Conservation (phyloP, 192 early-diverging fungal genomes). For the Umbelopsis isabellina region DNA sequence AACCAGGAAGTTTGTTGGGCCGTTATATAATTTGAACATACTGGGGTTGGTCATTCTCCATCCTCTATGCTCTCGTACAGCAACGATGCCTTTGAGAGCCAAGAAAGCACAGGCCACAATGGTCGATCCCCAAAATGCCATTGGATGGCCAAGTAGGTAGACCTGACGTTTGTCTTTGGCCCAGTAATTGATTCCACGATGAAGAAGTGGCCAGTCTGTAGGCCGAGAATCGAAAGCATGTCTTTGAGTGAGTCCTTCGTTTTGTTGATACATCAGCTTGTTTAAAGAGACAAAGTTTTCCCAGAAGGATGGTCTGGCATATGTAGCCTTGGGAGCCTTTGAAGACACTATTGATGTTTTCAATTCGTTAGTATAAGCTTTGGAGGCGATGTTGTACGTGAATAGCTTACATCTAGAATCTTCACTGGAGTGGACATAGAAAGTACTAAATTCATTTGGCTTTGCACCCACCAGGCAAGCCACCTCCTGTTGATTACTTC, state of each 20-base stretch:
- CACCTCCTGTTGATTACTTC: slow-evolving; percentile 86
- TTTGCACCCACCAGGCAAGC: slow-evolving; percentile 86
- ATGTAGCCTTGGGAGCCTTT: slow-evolving; percentile 60
- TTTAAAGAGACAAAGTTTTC: slow-evolving; percentile 88
- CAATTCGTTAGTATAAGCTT: background rate
- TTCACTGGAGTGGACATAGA: slow-evolving; percentile 81
- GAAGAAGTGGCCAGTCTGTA: slow-evolving; percentile 83
- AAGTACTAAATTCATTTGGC: slow-evolving; percentile 57
- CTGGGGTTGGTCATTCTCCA: slow-evolving; percentile 38
- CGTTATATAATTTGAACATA: slow-evolving; percentile 46
- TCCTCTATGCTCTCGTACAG: slow-evolving; percentile 62
- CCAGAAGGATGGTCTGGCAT: slow-evolving; percentile 71
- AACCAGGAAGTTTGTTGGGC: slow-evolving; percentile 66
- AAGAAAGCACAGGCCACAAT: slow-evolving; percentile 61
- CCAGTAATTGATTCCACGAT: slow-evolving; percentile 90
- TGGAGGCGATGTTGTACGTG: background rate
- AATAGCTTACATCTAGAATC: slow-evolving; percentile 33
- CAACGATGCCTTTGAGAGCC: slow-evolving; percentile 50
- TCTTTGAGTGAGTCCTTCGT: slow-evolving; percentile 83
- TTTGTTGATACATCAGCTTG: slow-evolving; percentile 84
- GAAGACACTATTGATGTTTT: slow-evolving; percentile 43
- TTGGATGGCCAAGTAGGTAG: slow-evolving; percentile 90
- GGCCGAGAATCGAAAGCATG: slow-evolving; percentile 96
- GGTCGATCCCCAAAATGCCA: slow-evolving; percentile 81
- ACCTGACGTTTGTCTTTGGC: slow-evolving; percentile 70